Evolutionary conservation across 148 eudicot species (phyloP).

Genomic region (Fallopia convolvulus): DNA sequence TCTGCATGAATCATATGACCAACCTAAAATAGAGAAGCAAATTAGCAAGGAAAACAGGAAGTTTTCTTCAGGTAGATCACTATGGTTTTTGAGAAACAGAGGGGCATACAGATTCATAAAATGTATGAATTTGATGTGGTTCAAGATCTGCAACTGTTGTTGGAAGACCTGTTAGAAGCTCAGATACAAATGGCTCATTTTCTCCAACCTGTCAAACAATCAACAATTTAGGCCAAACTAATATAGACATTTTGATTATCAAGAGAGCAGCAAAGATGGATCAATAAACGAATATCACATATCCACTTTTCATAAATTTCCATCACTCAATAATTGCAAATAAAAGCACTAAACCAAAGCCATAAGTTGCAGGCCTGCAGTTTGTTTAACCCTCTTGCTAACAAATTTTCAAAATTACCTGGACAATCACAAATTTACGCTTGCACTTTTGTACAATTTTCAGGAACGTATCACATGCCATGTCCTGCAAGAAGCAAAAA

Average conservation of each 20-base stretch:
- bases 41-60: background rate
- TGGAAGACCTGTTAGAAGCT: conserved; percentile 82
- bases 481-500: conserved; percentile 54
- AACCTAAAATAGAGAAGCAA: conserved; percentile 41
- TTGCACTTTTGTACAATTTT: conserved; percentile 99
- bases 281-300: background rate
- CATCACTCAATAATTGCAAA: background rate
- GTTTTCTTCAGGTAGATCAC: background rate
- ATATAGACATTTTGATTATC: background rate
- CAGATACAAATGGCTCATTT: conserved; percentile 95
- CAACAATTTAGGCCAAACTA: background rate
- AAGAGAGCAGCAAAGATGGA: background rate
- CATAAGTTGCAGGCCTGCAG: background rate
- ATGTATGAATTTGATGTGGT: conserved; percentile 88
- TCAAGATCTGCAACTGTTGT: conserved; percentile 84
- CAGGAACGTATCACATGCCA: conserved; percentile 98
- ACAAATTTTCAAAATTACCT: conserved; percentile 32
- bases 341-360: background rate
- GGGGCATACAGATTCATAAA: conserved; percentile 85
- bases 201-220: conserved; percentile 68
- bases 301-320: background rate
- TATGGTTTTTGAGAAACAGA: background rate
- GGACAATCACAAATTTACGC: conserved; percentile 87
- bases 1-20: conserved; percentile 97
- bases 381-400: background rate